Conservation (phyloP, 192 early-diverging fungal species). For the Gonapodya sp. region DNA sequence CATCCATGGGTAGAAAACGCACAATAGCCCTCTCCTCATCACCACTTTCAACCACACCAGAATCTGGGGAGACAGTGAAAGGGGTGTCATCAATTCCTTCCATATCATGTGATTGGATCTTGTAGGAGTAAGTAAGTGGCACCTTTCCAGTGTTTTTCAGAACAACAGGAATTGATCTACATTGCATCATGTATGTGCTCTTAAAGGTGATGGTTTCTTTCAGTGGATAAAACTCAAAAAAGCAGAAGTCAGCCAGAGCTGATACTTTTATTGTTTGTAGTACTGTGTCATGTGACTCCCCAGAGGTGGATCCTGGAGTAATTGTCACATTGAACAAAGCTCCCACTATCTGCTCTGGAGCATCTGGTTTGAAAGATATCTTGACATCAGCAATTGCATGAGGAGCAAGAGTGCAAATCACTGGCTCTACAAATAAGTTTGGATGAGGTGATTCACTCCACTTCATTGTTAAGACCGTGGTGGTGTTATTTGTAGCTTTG, state of each 20-base stretch:
- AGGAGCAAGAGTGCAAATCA: background rate
- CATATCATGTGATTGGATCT: constrained; percentile 19
- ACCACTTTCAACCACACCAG: constrained; percentile 29
- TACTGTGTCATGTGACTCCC: no score
- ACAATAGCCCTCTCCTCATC: constrained; percentile 29
- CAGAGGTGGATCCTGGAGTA: no score
- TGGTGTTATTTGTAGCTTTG: constrained; percentile 33
- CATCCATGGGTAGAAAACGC: constrained; percentile 40
- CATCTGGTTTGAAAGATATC: background rate
- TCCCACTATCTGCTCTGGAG: background rate
- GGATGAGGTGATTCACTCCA: constrained; percentile 10
- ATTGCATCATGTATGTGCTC: constrained; percentile 50
- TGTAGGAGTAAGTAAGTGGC: constrained; percentile 25
- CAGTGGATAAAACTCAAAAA: constrained; percentile 36
- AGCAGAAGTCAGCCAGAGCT: constrained; percentile 40
- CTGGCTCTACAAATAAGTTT: background rate
- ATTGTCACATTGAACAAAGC: constrained; percentile 1
- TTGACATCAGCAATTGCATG: background rate
- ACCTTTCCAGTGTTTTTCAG: constrained; percentile 41
- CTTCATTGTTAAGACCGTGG: constrained; percentile 25
- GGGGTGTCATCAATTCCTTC: constrained; percentile 25
- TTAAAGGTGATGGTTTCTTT: constrained; percentile 34
- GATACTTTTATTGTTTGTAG: no score
- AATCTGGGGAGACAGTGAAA: constrained; percentile 29
- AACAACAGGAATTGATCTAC: constrained; percentile 29